Evolutionary conservation across 768 basidiomycete species (phyloP), one percentile per base, ranked within the genome.

Genomic region (Crassisporium funariophilum): DNA sequence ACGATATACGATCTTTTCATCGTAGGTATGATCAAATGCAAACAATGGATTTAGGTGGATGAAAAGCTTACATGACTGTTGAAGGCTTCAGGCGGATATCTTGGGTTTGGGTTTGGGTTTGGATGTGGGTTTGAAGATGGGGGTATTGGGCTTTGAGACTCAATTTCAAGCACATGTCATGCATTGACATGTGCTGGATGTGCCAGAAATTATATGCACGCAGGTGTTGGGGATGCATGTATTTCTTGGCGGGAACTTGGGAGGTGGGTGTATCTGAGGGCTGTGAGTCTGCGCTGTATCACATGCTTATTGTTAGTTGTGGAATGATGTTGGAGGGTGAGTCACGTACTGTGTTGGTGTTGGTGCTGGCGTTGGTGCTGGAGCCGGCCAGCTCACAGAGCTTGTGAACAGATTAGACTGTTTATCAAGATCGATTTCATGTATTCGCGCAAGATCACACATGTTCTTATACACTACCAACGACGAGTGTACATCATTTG

Each of bases 401-500:
- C 11, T 11, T 10, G 29, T 31, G n/a, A 31, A 31, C 2, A 31
- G n/a, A n/a, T n/a, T 31, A 31, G 29, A 31, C 29, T 29, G 7
- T 13, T 31, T 31, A n/a, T 31, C 29, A 31, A 31, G n/a, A 31
- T 10, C n/a, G 5, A 31, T 31, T 11, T n/a, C 5, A n/a, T 31
- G 10, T 11, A 58, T 34, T 12, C 55, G 23, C 1, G 66, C 60
- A n/a, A 67, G 43, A 1, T 57, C 57, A 4, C 64, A 41, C 15
- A 73, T 58, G 10, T 49, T 57, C 4, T 56, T 39, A 27, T 65
- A 69, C 7, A 69, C 61, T 54, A 62, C 60, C 11, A 69, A 29
- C 1, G 63, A 55, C 22, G 61, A 62, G 47, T 72, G 70, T 11
- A 61, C 69, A 47, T 73, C 71, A 44, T 70, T 69, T 6, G 70